Percentiles rank a stretch among this genome's conserved stretches.
Evolutionary conservation across 2,329 filamentous ascomycete species (phyloP).

Genomic region (Xylariaceae sp.): DNA sequence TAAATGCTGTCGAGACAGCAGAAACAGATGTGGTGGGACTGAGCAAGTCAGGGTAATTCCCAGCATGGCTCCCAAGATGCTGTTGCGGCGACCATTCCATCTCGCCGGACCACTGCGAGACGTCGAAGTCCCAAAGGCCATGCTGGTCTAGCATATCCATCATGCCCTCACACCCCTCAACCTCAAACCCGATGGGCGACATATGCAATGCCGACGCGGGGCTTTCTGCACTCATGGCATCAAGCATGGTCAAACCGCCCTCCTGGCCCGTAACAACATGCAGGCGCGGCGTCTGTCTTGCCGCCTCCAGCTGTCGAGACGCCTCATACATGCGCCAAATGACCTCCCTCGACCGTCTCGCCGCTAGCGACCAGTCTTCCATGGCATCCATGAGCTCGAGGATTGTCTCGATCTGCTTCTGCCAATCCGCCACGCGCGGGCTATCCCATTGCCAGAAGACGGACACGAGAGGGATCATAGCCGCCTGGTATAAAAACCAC

Average conservation of each 20-base stretch:
- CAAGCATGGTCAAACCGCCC: slow-evolving; percentile 22
- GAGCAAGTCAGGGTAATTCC: slow-evolving; percentile 26
- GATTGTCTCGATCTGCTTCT: slow-evolving; percentile 53
- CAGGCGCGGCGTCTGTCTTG: slow-evolving; percentile 8
- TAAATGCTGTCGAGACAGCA: slow-evolving; percentile 32
- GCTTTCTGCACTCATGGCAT: slow-evolving; percentile 33
- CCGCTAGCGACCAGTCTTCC: slow-evolving; percentile 60
- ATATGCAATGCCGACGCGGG: slow-evolving; percentile 44
- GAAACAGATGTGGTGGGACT: slow-evolving; percentile 29
- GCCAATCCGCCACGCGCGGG: slow-evolving; percentile 47
- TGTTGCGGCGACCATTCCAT: slow-evolving; percentile 32
- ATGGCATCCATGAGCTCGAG: slow-evolving; percentile 58
- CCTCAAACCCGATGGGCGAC: slow-evolving; percentile 48
- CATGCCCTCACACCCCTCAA: slow-evolving; percentile 46
- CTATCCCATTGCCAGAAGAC: slow-evolving; percentile 62
- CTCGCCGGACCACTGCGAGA: slow-evolving; percentile 49
- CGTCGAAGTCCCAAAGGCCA: slow-evolving; percentile 52
- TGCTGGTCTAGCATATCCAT: slow-evolving; percentile 51
- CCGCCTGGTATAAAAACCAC: slow-evolving; percentile 76
- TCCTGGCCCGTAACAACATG: slow-evolving; percentile 35
- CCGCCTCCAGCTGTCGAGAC: slow-evolving; percentile 37
- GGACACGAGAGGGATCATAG: slow-evolving; percentile 71
- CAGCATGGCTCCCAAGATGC: slow-evolving; percentile 28
- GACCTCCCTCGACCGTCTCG: slow-evolving; percentile 57
- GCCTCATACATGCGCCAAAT: slow-evolving; percentile 61